phyloP scores from a whole-genome alignment of 2,329 filamentous ascomycete genomes.

The Apiospora pterosperma region DNA sequence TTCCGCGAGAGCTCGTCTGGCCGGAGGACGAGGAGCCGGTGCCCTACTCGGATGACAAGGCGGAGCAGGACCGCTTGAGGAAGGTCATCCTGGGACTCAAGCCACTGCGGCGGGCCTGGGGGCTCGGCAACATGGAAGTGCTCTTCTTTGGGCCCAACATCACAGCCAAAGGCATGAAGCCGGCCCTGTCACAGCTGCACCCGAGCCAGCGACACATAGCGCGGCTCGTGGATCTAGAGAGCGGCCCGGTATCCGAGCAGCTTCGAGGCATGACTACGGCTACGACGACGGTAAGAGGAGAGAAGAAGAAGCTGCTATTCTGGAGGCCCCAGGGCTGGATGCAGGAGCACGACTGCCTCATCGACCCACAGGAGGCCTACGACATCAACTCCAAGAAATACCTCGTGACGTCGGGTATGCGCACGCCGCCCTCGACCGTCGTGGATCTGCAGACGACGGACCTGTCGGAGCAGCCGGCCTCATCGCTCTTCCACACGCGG shows the following conservation, averaged over 20 bases:
- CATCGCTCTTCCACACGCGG: slow-evolving; percentile 7
- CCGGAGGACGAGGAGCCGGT: slow-evolving; percentile 22
- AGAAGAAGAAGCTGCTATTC: slow-evolving; percentile 16
- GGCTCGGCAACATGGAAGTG: slow-evolving; percentile 18
- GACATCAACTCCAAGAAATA: slow-evolving; percentile 20
- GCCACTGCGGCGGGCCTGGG: slow-evolving; percentile 19
- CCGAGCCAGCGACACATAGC: slow-evolving; percentile 16
- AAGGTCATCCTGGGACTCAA: slow-evolving; percentile 19
- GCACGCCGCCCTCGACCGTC: slow-evolving; percentile 12
- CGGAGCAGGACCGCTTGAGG: slow-evolving; percentile 14
- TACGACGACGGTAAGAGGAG: background rate
- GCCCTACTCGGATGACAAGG: slow-evolving; percentile 12
- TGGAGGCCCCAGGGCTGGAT: slow-evolving; percentile 22
- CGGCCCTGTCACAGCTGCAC: slow-evolving; percentile 16
- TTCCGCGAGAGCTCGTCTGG: slow-evolving; percentile 16
- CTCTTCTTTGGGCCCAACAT: slow-evolving; percentile 18
- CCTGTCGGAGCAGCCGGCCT: slow-evolving; percentile 1
- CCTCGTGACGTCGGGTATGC: slow-evolving; percentile 17
- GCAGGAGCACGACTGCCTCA: slow-evolving; percentile 16
- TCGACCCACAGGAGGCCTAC: slow-evolving; percentile 17
- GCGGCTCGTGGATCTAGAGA: slow-evolving; percentile 13
- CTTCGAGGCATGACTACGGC: slow-evolving; percentile 3
- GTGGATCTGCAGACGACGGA: slow-evolving; percentile 10
- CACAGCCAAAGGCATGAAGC: slow-evolving; percentile 12
- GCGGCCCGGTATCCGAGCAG: slow-evolving; percentile 3